Percentiles rank a stretch among this genome's conserved stretches.
phyloP scores from a whole-genome alignment of 306 rosid genomes.

The Dryas alaskensis region DNA sequence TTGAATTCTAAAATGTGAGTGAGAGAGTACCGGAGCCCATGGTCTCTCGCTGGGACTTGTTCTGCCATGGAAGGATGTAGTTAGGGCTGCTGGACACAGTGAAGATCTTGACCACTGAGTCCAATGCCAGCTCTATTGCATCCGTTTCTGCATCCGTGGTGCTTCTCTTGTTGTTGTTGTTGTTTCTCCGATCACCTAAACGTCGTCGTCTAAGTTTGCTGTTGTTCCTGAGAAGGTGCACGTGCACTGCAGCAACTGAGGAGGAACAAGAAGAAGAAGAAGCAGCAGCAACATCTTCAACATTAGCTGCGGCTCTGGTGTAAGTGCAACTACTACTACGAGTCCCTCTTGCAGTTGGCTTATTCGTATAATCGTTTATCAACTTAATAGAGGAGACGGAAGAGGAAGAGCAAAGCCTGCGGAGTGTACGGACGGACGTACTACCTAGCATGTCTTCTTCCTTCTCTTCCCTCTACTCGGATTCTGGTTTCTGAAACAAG shows the following conservation, averaged over 20 bases:
- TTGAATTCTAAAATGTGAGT: background rate
- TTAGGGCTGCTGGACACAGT: constrained; percentile 82
- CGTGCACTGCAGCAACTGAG: background rate
- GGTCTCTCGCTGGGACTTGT: constrained; percentile 85
- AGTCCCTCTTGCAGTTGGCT: background rate
- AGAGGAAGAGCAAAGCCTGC: constrained; percentile 33
- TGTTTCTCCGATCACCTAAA: background rate
- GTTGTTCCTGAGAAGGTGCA: background rate
- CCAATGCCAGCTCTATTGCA: constrained; percentile 70
- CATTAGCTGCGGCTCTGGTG: constrained; percentile 14
- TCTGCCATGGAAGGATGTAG: constrained; percentile 91
- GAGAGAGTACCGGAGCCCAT: constrained; percentile 71
- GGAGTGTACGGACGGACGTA: constrained; percentile 31
- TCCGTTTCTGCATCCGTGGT: constrained; percentile 13
- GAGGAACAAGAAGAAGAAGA: background rate
- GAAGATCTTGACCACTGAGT: constrained; percentile 84
- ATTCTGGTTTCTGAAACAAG: background rate
- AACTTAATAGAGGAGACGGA: constrained; percentile 17
- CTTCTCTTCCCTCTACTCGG: background rate
- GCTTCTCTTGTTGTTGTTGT: background rate
- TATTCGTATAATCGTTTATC: background rate
- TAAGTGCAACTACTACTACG: background rate
- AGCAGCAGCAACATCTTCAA: background rate
- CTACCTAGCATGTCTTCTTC: constrained; percentile 26
- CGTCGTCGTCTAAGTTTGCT: constrained; percentile 5